These are phyloP conservation scores for Herpetomonas tarakana DNA, from an alignment of 208 protist species.

Conservation along the genomic window DNA sequence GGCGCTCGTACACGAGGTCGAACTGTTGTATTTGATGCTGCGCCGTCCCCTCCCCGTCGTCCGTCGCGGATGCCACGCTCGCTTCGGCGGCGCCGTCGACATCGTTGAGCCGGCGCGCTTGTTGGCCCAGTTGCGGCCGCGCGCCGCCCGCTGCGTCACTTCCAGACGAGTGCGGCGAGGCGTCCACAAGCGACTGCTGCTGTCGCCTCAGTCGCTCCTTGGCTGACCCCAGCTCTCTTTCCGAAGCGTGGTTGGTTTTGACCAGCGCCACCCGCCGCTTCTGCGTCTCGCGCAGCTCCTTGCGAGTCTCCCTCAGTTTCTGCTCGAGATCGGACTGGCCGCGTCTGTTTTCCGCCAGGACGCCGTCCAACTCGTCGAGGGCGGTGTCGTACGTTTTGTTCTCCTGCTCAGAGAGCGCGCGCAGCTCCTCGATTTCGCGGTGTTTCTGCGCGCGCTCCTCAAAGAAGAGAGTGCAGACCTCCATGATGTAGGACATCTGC, in stretches of 20 bases:
- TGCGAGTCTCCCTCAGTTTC: conserved; percentile 27
- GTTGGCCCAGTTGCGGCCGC: not conserved
- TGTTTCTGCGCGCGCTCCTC: conserved; percentile 73
- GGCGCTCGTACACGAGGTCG: conserved; percentile 1
- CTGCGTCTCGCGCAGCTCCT: conserved; percentile 7
- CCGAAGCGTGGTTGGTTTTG: not conserved
- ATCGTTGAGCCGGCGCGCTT: not conserved
- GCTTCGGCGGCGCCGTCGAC: not conserved
- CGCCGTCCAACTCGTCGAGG: conserved; percentile 70
- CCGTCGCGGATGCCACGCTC: not conserved
- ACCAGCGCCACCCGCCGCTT: not conserved
- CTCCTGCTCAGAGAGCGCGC: conserved; percentile 37
- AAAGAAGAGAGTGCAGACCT: conserved; percentile 83
- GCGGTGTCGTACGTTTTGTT: conserved; percentile 53
- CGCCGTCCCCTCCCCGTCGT: not conserved
- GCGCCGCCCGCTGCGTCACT: too few species aligned
- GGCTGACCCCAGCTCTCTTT: not conserved
- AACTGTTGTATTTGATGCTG: not conserved
- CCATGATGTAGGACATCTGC: conserved; percentile 92
- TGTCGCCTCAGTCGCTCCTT: not conserved
- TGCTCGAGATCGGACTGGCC: conserved; percentile 34
- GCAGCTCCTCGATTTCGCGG: conserved; percentile 38
- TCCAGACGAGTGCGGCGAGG: not conserved
- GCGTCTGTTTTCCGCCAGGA: conserved; percentile 53
- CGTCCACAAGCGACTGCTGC: not conserved